Evolutionary conservation across 257 asterid genomes (phyloP).

Genomic region (Ilex asprella): DNA sequence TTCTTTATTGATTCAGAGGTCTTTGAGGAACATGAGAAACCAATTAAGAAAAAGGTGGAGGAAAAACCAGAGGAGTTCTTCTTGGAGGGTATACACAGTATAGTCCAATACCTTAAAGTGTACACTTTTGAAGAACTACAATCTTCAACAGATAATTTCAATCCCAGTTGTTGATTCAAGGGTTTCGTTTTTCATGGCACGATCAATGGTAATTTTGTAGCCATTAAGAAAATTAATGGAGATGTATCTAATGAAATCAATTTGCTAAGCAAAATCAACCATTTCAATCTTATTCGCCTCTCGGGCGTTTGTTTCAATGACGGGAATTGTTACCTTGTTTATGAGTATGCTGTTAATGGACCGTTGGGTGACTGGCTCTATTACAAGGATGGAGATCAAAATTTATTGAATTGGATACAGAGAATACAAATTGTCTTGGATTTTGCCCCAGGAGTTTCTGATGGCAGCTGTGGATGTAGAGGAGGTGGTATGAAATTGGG

Average conservation of each 20-base stretch:
- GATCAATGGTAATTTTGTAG: constrained; percentile 80
- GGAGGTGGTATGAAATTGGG: constrained; percentile 75
- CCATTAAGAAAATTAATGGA: constrained; percentile 79
- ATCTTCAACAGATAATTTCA: constrained; percentile 59
- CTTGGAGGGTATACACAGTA: constrained; percentile 52
- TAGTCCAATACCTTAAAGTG: constrained; percentile 62
- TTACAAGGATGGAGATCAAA: constrained; percentile 10
- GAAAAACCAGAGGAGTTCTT: constrained; percentile 32
- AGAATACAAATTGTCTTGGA: constrained; percentile 68
- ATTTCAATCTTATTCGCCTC: constrained; percentile 75
- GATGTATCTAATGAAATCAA: constrained; percentile 73
- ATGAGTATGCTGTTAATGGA: constrained; percentile 77
- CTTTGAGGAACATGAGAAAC: constrained; percentile 42
- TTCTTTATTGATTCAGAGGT: constrained; percentile 20
- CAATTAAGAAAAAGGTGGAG: constrained; percentile 21
- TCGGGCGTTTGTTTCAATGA: constrained; percentile 72
- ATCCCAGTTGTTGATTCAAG: constrained; percentile 37
- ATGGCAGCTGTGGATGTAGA: constrained; percentile 65
- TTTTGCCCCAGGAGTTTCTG: constrained; percentile 63
- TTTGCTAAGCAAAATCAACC: constrained; percentile 71
- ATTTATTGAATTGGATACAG: constrained; percentile 46
- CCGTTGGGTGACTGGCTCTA: constrained; percentile 49
- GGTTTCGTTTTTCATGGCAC: constrained; percentile 75
- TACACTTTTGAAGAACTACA: constrained; percentile 56
- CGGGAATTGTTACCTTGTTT: constrained; percentile 80